Base-by-base conservation (phyloP, 2,329 filamentous ascomycete genomes). In the Blastomyces parvus region DNA sequence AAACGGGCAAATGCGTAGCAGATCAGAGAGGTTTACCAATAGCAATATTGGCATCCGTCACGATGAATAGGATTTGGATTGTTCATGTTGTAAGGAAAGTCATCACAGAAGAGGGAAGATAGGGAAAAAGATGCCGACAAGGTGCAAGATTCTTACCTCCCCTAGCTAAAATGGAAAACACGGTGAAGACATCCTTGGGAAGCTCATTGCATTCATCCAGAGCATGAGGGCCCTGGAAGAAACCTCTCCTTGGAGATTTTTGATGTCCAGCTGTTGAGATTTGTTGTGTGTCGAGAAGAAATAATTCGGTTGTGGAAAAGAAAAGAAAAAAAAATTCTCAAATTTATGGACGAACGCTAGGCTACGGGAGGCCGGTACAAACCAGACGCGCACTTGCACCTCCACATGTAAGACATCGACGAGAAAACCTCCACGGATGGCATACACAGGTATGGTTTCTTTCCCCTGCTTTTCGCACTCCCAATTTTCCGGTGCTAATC, bases 31-130 rank as follows among this genome's bases (percentile, higher is more conserved):
- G 82, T 82, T 81, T 77, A 40, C 55, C 33, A 58, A 58, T 83
- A 82, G 76, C 83, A 77, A 69, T 70, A 71, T 72, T 50, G 68
- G 70, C 72, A 72, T 82, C 81, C 82, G 79, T 79, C 81, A 83
- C 72, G 76, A 75, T 68, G 71, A 72, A 76, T 84, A 81, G 82
- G 82, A 80, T 74, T 83, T 84, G 81, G 81, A 83, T 83, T 83
- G 81, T 82, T 82, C 75, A 59, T 59, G 70, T 78, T 70, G 67
- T 70, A 66, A 72, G 19, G 40, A 30, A 70, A 74, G 77, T 82
- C 79, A 74, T 81, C 74, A 72, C 71, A 68, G 57, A 63, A 59
- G 8, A 30, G 40, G 40, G 30, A 25, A 60, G 3, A 57, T 17
- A 13, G 53, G 25, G 7, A 55, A 55, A 13, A 38, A 11, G 36